Evolutionary conservation across 176 grass and related monocot species (phyloP).

Genomic region (Musa beccarii): DNA sequence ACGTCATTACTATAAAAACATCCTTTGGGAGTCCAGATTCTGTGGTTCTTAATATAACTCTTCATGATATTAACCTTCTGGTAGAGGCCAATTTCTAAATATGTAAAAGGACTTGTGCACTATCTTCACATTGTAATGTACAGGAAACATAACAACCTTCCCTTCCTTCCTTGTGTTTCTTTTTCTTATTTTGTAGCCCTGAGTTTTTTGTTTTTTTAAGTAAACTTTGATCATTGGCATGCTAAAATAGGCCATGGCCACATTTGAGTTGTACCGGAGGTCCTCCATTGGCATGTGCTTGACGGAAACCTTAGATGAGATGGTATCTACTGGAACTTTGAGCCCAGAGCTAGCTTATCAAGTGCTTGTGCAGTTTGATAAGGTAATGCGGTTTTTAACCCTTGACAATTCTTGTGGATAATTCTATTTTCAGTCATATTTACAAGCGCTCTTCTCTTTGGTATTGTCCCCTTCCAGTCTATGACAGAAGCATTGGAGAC

Average conservation of each 20-base stretch:
- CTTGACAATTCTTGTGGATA: neutral
- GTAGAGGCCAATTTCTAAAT: neutral
- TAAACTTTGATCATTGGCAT: neutral
- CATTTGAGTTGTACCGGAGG: slow-evolving; percentile 77
- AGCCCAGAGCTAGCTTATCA: slow-evolving; percentile 70
- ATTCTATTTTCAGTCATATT: neutral
- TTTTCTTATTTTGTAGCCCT: neutral
- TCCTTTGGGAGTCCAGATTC: neutral
- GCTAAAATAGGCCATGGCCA: slow-evolving; percentile 38
- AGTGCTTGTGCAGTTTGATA: slow-evolving; percentile 87
- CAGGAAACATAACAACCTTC: neutral
- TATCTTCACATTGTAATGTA: neutral
- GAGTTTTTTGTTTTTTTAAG: neutral
- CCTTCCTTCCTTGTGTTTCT: neutral
- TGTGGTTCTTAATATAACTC: neutral
- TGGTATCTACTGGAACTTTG: slow-evolving; percentile 56
- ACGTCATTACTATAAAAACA: neutral
- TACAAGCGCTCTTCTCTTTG: neutral
- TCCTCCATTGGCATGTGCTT: slow-evolving; percentile 74
- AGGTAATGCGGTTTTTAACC: slow-evolving; percentile 32
- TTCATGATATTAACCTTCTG: neutral
- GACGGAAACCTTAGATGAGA: slow-evolving; percentile 70
- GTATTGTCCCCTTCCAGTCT: slow-evolving; percentile 33
- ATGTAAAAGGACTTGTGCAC: neutral
- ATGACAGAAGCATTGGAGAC: slow-evolving; percentile 61